phyloP scores from a whole-genome alignment of 2,329 filamentous ascomycete genomes.

The Aspergillus tamarii region DNA sequence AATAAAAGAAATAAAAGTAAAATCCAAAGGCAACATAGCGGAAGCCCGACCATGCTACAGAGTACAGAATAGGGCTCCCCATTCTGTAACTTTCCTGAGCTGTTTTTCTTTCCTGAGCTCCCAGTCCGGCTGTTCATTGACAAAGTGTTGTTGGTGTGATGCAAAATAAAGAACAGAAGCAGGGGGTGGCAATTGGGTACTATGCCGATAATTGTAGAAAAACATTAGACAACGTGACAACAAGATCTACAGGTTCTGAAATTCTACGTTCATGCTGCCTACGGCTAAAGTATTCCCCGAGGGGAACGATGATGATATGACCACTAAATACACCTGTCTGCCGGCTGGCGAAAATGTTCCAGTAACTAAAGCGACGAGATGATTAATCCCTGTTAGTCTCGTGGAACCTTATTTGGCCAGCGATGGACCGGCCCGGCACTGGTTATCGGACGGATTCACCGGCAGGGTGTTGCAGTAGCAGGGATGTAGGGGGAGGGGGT shows the following conservation, averaged over 20 bases:
- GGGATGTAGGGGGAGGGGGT: not conserved
- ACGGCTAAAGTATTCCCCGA: too few species aligned
- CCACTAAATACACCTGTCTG: not conserved
- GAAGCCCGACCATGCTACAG: not conserved
- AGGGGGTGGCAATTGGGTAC: not conserved
- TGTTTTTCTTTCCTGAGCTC: not conserved
- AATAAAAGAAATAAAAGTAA: too few species aligned
- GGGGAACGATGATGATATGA: not conserved
- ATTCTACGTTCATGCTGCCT: too few species aligned
- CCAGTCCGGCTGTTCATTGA: not conserved
- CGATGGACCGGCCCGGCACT: conserved; percentile 23
- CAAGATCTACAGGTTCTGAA: too few species aligned
- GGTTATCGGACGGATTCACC: conserved; percentile 7
- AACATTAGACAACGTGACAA: not conserved
- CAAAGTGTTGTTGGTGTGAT: not conserved
- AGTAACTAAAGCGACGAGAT: not conserved
- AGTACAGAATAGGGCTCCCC: not conserved
- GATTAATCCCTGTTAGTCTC: conserved; percentile 13
- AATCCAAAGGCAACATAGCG: too few species aligned
- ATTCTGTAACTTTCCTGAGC: not conserved
- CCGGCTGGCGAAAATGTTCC: not conserved
- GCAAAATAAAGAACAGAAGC: not conserved
- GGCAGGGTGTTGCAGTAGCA: not conserved
- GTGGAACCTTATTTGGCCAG: conserved; percentile 15
- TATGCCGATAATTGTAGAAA: not conserved